Evolutionary conservation across 768 basidiomycete species (phyloP), one percentile per base, ranked within the genome.

Genomic region (Dacryopinax primogenitus): DNA sequence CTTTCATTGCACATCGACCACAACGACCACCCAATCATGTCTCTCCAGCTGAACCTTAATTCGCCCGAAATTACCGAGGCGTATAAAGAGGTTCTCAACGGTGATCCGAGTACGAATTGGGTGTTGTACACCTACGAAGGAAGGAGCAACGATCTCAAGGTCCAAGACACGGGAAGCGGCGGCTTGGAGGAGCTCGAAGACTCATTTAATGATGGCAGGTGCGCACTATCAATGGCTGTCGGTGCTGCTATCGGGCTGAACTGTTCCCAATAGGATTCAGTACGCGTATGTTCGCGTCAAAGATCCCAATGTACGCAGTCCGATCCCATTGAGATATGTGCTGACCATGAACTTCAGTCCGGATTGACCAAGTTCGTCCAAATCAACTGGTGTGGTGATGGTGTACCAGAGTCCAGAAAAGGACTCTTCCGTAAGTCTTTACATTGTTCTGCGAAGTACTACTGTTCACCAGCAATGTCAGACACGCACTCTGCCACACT

Each of bases 371-470:
- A 96, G 77, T 91, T 94, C 67, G 92, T 97, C 16, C 90, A 95
- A 72, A 87, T 98, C 75, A 91, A 92, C 71, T 96, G 95, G 94
- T 92, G 92, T 70, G 95, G 95, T 45, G 94, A 95, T 71, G 95
- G 95, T 66, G 95, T 98, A 0, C 95, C 95, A 13, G 91, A 86
- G 73, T 80, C 80, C 21, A 87, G 90, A 76, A 98, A 98, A 74
- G 95, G 95, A 7, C 80, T 96, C 26, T 95, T 95, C 78, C 87
- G 77, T 77, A 64, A 41, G 76, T 72, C 11, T 7, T 23, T n/a
- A n/a, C n/a, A 3, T 30, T 18, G 13, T 26, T 32, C 26, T 63
- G 23, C 1, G 18, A 16, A 1, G 18, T 23, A 18, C 23, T 15
- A 12, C 3, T 35, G n/a, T 32, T 1, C 62, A 33, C n/a, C 3